phyloP scores from a whole-genome alignment of 768 basidiomycete genomes.

The Rhodotorula diobovata region DNA sequence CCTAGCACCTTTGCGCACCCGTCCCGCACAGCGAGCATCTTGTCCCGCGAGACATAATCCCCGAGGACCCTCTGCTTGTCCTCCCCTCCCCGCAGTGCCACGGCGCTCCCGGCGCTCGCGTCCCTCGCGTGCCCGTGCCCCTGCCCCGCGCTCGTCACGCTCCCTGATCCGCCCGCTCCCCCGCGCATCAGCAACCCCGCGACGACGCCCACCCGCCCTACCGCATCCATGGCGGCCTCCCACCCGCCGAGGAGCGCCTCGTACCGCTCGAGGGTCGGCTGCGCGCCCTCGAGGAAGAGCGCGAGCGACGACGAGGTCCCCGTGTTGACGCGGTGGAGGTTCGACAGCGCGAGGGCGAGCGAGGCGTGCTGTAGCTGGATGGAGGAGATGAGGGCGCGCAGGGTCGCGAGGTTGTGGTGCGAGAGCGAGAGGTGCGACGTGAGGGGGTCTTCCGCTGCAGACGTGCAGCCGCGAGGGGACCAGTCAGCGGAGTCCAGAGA shows the following conservation, averaged over 20 bases:
- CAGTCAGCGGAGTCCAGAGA: no score
- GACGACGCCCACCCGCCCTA: conserved; percentile 35
- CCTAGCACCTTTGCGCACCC: conserved; percentile 39
- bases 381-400: conserved; percentile 33
- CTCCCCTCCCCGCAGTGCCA: background rate
- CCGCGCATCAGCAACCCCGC: conserved; percentile 6
- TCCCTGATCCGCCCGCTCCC: background rate
- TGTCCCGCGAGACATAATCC: conserved; percentile 41
- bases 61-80: conserved; percentile 39
- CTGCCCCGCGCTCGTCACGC: background rate
- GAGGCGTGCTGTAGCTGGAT: conserved; percentile 36
- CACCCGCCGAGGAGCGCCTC: conserved; percentile 31
- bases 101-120: conserved; percentile 3
- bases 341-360: conserved; percentile 34
- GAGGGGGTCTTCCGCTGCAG: conserved; percentile 27
- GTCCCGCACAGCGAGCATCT: conserved; percentile 41
- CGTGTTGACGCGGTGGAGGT: conserved; percentile 38
- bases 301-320: conserved; percentile 23
- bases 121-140: conserved; percentile 6
- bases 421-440: conserved; percentile 33
- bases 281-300: conserved; percentile 29
- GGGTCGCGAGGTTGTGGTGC: conserved; percentile 29
- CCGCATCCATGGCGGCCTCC: conserved; percentile 38
- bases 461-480: no score
- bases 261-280: conserved; percentile 30